These are phyloP conservation scores for Carex littledalei DNA, from an alignment of 176 grass and related monocot genomes.

Conservation along the genomic window DNA sequence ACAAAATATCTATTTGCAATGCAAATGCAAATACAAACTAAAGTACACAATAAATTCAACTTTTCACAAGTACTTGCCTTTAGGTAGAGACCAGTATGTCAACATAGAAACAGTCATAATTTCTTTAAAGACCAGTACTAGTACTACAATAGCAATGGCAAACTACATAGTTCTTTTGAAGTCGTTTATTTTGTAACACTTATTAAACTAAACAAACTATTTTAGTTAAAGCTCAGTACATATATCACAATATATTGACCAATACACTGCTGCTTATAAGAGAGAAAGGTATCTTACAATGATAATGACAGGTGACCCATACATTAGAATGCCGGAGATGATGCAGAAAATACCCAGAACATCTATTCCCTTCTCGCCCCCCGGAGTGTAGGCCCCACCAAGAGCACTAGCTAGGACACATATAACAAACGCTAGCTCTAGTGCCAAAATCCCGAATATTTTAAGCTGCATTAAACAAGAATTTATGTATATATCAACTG, in stretches of 20 bases:
- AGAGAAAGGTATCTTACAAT: conserved; percentile 39
- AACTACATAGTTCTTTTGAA: background rate
- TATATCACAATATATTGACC: background rate
- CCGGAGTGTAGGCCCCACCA: conserved; percentile 16
- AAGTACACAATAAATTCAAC: background rate
- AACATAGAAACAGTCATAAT: background rate
- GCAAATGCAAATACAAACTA: background rate
- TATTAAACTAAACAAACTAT: background rate
- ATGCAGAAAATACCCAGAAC: conserved; percentile 61
- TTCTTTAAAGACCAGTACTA: conserved; percentile 3
- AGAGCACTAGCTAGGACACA: conserved; percentile 28
- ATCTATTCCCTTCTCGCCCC: conserved; percentile 23
- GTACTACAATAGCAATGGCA: background rate
- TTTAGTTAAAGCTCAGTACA: background rate
- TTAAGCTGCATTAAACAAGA: conserved; percentile 32
- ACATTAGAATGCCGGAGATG: conserved; percentile 45
- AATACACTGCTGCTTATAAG: background rate
- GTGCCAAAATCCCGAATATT: conserved; percentile 28
- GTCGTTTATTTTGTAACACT: background rate
- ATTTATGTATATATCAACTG: background rate
- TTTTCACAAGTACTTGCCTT: background rate
- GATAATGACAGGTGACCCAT: conserved; percentile 44
- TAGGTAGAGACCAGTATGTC: background rate
- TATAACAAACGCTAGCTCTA: conserved; percentile 28
- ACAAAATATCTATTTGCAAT: background rate